Evolutionary conservation across 2,329 filamentous ascomycete genomes (phyloP), one percentile per base, ranked within the genome.

Genomic region (Pezicula rhizophila): DNA sequence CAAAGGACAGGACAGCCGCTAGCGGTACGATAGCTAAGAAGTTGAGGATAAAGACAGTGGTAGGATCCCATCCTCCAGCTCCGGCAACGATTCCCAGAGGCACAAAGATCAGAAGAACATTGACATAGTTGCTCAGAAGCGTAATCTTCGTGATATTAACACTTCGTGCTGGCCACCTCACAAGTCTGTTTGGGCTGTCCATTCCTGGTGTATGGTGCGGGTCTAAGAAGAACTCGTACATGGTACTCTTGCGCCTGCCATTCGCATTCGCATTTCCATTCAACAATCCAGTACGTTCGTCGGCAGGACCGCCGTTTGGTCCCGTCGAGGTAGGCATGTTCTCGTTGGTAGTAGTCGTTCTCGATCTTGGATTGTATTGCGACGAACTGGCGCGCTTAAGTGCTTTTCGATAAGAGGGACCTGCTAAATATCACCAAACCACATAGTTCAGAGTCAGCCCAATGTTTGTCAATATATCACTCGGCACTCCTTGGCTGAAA

Each of bases 41-140:
- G 63, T 80, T 80, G 59, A 80, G 69, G 46, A 76, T 61, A 63
- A 82, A 81, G 57, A 79, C 70, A 40, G 70, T 69, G n/a, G 73
- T 77, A 3, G 78, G 74, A 57, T 73, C 70, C 70, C 73, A 73
- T 48, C 63, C 64, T 52, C 76, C 57, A 5, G 67, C 68, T 55
- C 77, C 77, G 51, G 77, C 69, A 73, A 81, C 79, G 66, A 96
- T 89, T 54, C 90, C 90, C 42, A 83, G 77, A 0, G 91, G 90
- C 1, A 88, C 89, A 38, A 85, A 82, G 28, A 96, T 51, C 38
- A 96, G 72, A 25, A 96, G 72, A 34, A 95, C 62, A 64, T 96
- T 96, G 70, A 96, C 82, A 66, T 64, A 64, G 57, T 61, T 64
- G 59, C 62, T 64, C 45, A 60, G 55, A 52, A 64, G 51, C n/a